Evolutionary conservation across 768 basidiomycete genomes (phyloP).

Genomic region (Lactarius evosmus): DNA sequence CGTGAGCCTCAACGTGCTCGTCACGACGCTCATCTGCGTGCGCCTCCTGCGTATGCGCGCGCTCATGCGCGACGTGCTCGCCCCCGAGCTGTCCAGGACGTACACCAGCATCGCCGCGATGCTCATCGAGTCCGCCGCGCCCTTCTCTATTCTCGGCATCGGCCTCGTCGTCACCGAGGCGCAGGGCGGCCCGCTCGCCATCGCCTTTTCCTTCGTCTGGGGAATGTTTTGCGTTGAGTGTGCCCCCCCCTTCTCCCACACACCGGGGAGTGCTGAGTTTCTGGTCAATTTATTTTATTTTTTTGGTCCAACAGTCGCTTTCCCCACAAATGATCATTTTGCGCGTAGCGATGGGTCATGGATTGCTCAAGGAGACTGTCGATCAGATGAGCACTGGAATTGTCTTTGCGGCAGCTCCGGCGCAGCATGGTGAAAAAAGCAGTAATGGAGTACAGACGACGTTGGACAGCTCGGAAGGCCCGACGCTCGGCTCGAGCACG

Average conservation of each 20-base stretch:
- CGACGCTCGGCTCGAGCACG: background rate
- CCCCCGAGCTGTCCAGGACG: conserved; percentile 34
- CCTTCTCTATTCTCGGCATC: conserved; percentile 40
- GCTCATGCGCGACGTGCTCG: conserved; percentile 33
- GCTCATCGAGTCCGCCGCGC: conserved; percentile 42
- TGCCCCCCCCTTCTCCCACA: background rate
- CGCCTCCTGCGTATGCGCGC: conserved; percentile 38
- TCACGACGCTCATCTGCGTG: conserved; percentile 41
- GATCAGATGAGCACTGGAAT: conserved; percentile 6
- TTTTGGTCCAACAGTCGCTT: conserved; percentile 33
- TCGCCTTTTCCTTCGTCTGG: conserved; percentile 43
- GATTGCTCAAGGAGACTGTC: conserved; percentile 35
- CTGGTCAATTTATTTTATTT: background rate
- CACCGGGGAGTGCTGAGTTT: background rate
- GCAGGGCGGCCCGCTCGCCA: conserved; percentile 34
- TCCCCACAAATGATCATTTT: conserved; percentile 37
- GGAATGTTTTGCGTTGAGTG: conserved; percentile 41
- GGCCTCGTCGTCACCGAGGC: conserved; percentile 42
- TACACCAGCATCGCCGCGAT: conserved; percentile 41
- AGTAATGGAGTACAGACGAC: background rate
- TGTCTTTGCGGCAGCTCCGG: background rate
- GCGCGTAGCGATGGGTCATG: conserved; percentile 35
- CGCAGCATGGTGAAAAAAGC: background rate
- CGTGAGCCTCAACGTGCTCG: conserved; percentile 42
- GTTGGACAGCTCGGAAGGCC: background rate